Percentiles rank a stretch among this genome's conserved stretches.
phyloP scores from a whole-genome alignment of 306 rosid genomes.

The Castanea sativa region DNA sequence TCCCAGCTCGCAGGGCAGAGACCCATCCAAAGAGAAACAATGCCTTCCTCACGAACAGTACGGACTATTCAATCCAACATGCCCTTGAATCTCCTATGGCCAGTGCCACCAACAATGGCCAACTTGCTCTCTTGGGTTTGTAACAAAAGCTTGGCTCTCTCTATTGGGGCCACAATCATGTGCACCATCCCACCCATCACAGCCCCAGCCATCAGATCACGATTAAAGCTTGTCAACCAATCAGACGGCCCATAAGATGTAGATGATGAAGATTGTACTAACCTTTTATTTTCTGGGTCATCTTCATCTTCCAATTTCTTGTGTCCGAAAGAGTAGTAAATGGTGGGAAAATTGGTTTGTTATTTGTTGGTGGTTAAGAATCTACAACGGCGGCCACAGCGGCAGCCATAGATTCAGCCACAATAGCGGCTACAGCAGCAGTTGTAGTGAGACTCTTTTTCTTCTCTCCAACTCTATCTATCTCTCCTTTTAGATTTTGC shows the following conservation, averaged over 20 bases:
- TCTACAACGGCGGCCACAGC: no score
- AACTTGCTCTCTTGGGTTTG: constrained; percentile 96
- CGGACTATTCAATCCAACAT: constrained; percentile 79
- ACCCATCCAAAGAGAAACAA: constrained; percentile 69
- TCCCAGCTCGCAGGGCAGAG: no score
- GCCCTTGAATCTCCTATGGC: constrained; percentile 74
- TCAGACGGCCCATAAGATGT: constrained; percentile 8
- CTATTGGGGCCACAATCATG: constrained; percentile 94
- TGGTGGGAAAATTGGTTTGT: background rate
- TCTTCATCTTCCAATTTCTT: constrained; percentile 32
- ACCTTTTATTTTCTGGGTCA: constrained; percentile 32
- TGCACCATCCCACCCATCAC: constrained; percentile 88
- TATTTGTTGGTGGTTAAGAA: no score
- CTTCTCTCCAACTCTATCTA: no score
- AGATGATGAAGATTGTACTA: constrained; percentile 14
- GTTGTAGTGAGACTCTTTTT: no score
- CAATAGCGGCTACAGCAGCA: no score
- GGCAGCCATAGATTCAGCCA: no score
- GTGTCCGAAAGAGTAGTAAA: background rate
- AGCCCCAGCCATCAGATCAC: constrained; percentile 93
- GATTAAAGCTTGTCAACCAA: constrained; percentile 57
- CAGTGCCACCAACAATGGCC: constrained; percentile 62
- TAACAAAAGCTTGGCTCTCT: constrained; percentile 81
- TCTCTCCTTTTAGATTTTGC: no score
- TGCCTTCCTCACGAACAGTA: constrained; percentile 79